Base-by-base conservation (phyloP, 331 rosid species). In the Acacia pycnantha region DNA sequence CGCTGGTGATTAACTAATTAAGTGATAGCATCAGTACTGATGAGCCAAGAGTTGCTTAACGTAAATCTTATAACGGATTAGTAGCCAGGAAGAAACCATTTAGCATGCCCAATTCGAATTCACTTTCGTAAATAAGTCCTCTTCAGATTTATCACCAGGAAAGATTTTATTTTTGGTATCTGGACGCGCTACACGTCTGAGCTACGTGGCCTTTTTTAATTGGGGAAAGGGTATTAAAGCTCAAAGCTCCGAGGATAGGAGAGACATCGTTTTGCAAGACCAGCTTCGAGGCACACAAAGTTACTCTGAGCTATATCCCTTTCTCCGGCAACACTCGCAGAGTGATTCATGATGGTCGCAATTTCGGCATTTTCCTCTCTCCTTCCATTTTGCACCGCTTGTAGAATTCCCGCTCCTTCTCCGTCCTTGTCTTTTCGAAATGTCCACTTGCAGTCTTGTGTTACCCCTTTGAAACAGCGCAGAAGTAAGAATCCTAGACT, bases 311-410 rank as follows among this genome's bases (percentile, higher is more conserved):
- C 29, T 69, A 11, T 5, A 40, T 6, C n/a, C 54, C 13, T 2
- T 43, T 70, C 75, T 12, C 48, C 51, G 15, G 9, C 22, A 12
- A 1, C 19, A 19, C 33, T 16, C 15, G 6, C 61, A 44, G 31
- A 27, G 27, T 51, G 21, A 18, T 79, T 11, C 50, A 44, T 76
- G 80, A 91, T 87, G 94, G 85, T 89, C 40, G 40, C 87, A 56
- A 46, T 80, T 76, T 82, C 90, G 3, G 44, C 88, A 72, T 77
- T 86, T 74, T 67, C 86, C 6, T 58, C 85, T 51, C 79, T 83
- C 13, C 70, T 21, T 37, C 66, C 88, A 4, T 14, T 70, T 51
- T 73, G 15, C 81, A 66, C n/a, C 44, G 58, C 59, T 48, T 11
- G 62, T 56, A 12, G 48, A 19, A 1, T 77, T 77, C 72, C 74